Evolutionary conservation across 352 stramenopile genomes (phyloP).

Genomic region (Globisporangium perplexum): DNA sequence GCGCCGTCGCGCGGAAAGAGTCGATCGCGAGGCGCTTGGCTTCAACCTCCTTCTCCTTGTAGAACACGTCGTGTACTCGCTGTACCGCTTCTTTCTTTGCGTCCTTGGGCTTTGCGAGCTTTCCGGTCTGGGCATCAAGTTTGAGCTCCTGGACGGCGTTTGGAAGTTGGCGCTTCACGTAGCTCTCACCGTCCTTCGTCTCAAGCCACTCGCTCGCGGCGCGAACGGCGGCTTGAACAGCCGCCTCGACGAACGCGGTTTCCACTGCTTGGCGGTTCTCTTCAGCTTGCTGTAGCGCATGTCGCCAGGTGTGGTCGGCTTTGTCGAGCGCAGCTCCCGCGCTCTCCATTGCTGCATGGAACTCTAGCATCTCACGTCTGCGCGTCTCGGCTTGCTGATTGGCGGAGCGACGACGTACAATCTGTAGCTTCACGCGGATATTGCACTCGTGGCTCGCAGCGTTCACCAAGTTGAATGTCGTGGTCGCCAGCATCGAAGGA

Average conservation of each 20-base stretch:
- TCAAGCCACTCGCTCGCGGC: slow-evolving; percentile 49
- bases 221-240: slow-evolving; percentile 12
- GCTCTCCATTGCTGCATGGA: slow-evolving; percentile 22
- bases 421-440: slow-evolving; percentile 55
- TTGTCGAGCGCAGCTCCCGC: slow-evolving; percentile 20
- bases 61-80: slow-evolving; percentile 3
- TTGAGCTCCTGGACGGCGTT: slow-evolving; percentile 45
- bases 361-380: slow-evolving; percentile 19
- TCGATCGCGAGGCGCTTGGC: slow-evolving; percentile 8
- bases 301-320: slow-evolving; percentile 27
- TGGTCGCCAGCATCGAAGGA: slow-evolving; percentile 22
- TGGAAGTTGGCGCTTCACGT: slow-evolving; percentile 46
- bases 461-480: slow-evolving; percentile 30
- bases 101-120: slow-evolving; percentile 28
- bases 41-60: slow-evolving; percentile 4
- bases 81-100: slow-evolving; percentile 6
- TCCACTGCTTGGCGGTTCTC: slow-evolving; percentile 28
- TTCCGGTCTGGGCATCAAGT: slow-evolving; percentile 33
- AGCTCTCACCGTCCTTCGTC: slow-evolving; percentile 56
- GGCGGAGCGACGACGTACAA: slow-evolving; percentile 31
- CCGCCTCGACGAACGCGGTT: slow-evolving; percentile 17
- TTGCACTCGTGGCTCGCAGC: slow-evolving; percentile 48
- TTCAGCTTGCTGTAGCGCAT: slow-evolving; percentile 31
- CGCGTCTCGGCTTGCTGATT: slow-evolving; percentile 10
- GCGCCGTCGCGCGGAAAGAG: slow-evolving; percentile 3